Conservation (phyloP, 129 eudicot genomes). For the Tagetes erecta region DNA sequence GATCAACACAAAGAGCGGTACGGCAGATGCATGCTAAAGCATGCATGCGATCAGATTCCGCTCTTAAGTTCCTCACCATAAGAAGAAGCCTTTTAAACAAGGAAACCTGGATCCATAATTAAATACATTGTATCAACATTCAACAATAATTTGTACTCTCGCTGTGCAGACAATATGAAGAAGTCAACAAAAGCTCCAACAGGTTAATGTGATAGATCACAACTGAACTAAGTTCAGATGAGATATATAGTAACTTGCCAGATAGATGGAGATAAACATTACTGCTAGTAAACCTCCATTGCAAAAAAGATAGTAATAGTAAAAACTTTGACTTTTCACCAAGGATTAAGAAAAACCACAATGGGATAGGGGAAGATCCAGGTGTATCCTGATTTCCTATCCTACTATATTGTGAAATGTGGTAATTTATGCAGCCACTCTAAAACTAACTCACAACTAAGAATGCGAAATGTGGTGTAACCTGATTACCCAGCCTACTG, state of each 20-base stretch:
- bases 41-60: conserved; percentile 98
- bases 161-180: conserved; percentile 6
- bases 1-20: conserved; percentile 96
- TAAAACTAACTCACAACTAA: background rate
- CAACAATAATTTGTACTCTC: conserved; percentile 17
- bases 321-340: background rate
- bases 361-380: background rate
- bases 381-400: background rate
- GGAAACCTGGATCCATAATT: conserved; percentile 57
- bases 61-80: conserved; percentile 95
- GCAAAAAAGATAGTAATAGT: background rate
- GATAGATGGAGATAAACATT: background rate
- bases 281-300: background rate
- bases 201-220: background rate
- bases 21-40: conserved; percentile 97
- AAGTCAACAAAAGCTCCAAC: conserved; percentile 16
- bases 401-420: background rate
- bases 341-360: background rate
- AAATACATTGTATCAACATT: conserved; percentile 20
- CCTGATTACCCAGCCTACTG: too few relatives aligned
- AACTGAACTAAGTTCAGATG: conserved; percentile 3
- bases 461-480: background rate
- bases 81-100: conserved; percentile 88
- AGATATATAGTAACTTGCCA: background rate
- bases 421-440: conserved; percentile 3